Base-by-base conservation (phyloP, 78 protist genomes). In the Dictyostelium citrinum region DNA sequence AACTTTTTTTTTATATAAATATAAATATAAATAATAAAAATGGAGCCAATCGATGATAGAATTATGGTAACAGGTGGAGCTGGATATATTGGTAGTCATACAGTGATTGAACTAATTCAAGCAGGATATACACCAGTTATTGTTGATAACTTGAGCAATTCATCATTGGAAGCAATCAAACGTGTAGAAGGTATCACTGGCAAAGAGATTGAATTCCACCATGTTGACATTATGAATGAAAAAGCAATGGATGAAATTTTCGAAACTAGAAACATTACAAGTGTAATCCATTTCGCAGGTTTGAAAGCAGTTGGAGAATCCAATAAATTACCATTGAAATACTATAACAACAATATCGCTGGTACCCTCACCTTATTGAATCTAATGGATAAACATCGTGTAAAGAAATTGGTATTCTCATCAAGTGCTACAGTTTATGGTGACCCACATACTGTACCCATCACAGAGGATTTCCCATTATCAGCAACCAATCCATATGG, bases 351-450 rank as follows among this genome's bases (percentile, higher is more conserved):
- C 95, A 99, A 99, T 91, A 83, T 98, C 60, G 83, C 90, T 5
- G 96, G 98, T 27, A 97, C 99, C 2, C 78, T 97, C 14, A 17
- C 9, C 35, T 90, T 98, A 46, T 81, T 98, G 29, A 82, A 95
- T n/a, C n/a, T 67, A 29, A 98, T 98, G 99, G 61, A 74, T 60
- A 35, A 83, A 68, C 79, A 91, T 75, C 46, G 71, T 61, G 71
- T 74, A 60, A 84, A 81, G 75, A 72, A 93, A 29, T 22, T 99
- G 51, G 98, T 99, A 58, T 99, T 99, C 90, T 97, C 99, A 22
- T 98, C 99, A 24, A 78, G 98, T 0, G 99, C 99, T 16, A 97
- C 99, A 6, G 99, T 99, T 29, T 99, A 97, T 84, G 99, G 99
- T 41, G 83, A 90, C 79, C 79, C 83, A 45, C 45, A 91, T 43